Base-by-base conservation (phyloP, 2,329 filamentous ascomycete genomes). In the Pezicula neosporulosa region DNA sequence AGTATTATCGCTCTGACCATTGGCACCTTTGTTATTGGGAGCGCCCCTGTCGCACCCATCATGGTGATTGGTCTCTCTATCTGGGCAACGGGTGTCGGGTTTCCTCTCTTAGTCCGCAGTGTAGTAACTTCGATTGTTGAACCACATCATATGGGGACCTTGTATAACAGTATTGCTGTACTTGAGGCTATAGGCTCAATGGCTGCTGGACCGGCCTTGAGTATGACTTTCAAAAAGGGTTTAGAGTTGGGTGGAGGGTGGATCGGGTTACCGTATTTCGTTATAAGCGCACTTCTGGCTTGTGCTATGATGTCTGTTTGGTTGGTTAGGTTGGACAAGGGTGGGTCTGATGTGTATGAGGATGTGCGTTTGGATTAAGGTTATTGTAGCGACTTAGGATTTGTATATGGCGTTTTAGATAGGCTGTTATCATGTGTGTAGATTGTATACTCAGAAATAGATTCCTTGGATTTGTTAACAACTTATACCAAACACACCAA, bases 91-190 rank as follows among this genome's bases (percentile, higher is more conserved):
- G 78, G 80, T 0, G 57, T 59, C 13, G 78, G 78, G 6, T 70
- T 75, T 43, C 47, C 59, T 0, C 58, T 73, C 0, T 60, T 80
- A 1, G 61, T 76, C 16, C 71, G 80, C 33, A 76, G 74, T 3
- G 63, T 83, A 6, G 62, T 82, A n/a, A 81, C 76, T 42, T 70
- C 72, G 9, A 60, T 82, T 10, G 76, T 83, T 12, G 77, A 80
- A 56, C 70, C 74, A 19, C 73, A 79, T 52, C 75, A 80, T 4
- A 69, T 81, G 12, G 80, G 77, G 19, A 74, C 75, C 0, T 66
- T 82, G 21, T 83, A 82, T 60, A 77, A 75, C 4, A 66, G 77
- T 4, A 68, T 83, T 9, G 70, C 73, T 2, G 68, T 81, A 21
- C 60, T 77, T 30, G 78, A 83, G 54, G 75, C 72, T 8, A 38